These are phyloP conservation scores for Diutina rugosa DNA, from an alignment of 1,139 yeast genomes.

Conservation along the genomic window DNA sequence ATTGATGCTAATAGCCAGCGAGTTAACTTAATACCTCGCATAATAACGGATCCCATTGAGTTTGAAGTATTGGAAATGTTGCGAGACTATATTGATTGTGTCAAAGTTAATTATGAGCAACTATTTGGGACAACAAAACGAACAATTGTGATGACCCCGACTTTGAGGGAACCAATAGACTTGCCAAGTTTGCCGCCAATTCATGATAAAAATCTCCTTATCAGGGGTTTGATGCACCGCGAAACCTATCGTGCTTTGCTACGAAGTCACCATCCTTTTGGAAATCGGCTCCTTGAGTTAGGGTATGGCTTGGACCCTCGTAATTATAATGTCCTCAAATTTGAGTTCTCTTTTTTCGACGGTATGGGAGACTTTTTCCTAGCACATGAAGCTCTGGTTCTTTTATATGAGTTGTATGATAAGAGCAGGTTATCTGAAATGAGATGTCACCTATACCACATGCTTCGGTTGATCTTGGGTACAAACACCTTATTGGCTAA, in stretches of 20 bases:
- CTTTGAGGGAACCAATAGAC: conserved; percentile 8
- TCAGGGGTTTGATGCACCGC: conserved; percentile 28
- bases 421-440: neutral
- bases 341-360: conserved; percentile 29
- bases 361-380: conserved; percentile 32
- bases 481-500: conserved; percentile 29
- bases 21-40: neutral
- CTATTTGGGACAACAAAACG: neutral
- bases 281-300: conserved; percentile 10
- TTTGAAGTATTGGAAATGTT: neutral
- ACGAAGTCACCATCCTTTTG: conserved; percentile 18
- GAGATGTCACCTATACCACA: conserved; percentile 12
- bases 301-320: conserved; percentile 6
- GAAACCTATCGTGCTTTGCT: conserved; percentile 24
- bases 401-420: conserved; percentile 12
- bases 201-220: conserved; percentile 17
- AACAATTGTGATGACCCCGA: neutral
- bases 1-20: neutral
- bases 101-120: neutral
- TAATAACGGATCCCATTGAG: neutral
- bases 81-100: neutral
- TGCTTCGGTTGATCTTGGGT: conserved; percentile 22
- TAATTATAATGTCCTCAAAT: conserved; percentile 15
- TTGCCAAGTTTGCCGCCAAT: conserved; percentile 26
- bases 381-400: conserved; percentile 25